These are phyloP conservation scores for Pogostemon cablin DNA, from an alignment of 257 asterid species.

Conservation along the genomic window DNA sequence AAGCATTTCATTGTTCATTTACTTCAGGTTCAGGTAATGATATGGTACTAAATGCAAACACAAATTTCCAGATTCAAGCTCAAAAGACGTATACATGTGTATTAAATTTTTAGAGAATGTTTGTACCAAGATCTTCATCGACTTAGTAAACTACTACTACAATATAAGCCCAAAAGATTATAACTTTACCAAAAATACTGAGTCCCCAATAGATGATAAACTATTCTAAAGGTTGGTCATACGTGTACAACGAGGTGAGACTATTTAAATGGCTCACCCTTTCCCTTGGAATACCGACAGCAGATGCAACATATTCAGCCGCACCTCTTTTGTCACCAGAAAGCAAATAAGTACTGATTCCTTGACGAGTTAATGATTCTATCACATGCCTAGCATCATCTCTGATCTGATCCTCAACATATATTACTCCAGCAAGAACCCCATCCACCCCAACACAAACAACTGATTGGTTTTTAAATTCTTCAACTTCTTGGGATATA, in stretches of 20 bases:
- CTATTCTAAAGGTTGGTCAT: conserved; percentile 11
- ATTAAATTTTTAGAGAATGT: background rate
- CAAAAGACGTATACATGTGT: background rate
- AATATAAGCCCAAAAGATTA: conserved; percentile 11
- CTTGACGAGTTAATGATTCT: conserved; percentile 76
- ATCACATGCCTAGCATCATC: conserved; percentile 90
- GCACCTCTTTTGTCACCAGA: conserved; percentile 96
- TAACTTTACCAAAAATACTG: conserved; percentile 19
- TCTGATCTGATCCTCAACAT: conserved; percentile 96
- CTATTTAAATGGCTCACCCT: conserved; percentile 56
- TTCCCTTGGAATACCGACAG: conserved; percentile 91
- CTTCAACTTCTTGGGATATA: conserved; percentile 70
- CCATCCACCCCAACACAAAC: conserved; percentile 90
- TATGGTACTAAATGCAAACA: background rate
- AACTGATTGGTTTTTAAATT: conserved; percentile 83
- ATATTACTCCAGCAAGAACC: conserved; percentile 84
- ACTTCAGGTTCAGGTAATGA: conserved; percentile 21
- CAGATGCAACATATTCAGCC: conserved; percentile 94
- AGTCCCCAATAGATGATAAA: conserved; percentile 20
- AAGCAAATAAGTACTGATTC: conserved; percentile 79
- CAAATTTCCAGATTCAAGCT: conserved; percentile 1
- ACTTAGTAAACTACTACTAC: conserved; percentile 13
- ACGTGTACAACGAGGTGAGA: background rate
- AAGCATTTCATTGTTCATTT: conserved; percentile 15
- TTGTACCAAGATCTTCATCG: conserved; percentile 26